These are phyloP conservation scores for Leccinellum luteum DNA, from an alignment of 768 basidiomycete species.

Conservation along the genomic window DNA sequence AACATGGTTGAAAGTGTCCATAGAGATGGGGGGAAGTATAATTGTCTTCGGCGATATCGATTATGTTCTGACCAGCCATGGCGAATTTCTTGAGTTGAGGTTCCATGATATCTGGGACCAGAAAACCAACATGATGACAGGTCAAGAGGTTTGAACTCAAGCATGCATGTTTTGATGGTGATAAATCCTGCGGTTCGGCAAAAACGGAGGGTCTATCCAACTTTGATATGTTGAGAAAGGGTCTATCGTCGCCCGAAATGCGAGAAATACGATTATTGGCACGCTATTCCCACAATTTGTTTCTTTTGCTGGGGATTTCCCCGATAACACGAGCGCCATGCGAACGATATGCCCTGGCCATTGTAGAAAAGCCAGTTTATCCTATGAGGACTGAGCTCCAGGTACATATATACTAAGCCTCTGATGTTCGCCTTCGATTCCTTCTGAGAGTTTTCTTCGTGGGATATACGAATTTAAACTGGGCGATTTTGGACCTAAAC, in stretches of 20 bases:
- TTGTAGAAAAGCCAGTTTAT: too few species aligned
- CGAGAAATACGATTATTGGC: constrained; percentile 45
- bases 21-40: too few species aligned
- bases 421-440: constrained; percentile 24
- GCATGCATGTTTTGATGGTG: too few species aligned
- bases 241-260: too few species aligned
- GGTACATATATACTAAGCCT: background rate
- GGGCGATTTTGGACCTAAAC: constrained; percentile 51
- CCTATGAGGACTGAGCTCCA: background rate
- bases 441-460: constrained; percentile 44
- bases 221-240: background rate
- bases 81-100: too few species aligned
- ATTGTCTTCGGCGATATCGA: too few species aligned
- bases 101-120: too few species aligned
- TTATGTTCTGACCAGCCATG: too few species aligned
- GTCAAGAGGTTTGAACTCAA: too few species aligned
- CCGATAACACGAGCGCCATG: constrained; percentile 64
- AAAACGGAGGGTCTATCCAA: constrained; percentile 20
- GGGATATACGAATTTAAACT: constrained; percentile 60
- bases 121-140: too few species aligned
- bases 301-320: constrained; percentile 49
- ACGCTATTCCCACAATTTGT: constrained; percentile 55
- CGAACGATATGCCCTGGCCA: constrained; percentile 40
- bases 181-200: constrained; percentile 8
- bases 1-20: too few species aligned